Conservation (phyloP, 805 yeast species). For the Saccharomyces kudriavzevii region DNA sequence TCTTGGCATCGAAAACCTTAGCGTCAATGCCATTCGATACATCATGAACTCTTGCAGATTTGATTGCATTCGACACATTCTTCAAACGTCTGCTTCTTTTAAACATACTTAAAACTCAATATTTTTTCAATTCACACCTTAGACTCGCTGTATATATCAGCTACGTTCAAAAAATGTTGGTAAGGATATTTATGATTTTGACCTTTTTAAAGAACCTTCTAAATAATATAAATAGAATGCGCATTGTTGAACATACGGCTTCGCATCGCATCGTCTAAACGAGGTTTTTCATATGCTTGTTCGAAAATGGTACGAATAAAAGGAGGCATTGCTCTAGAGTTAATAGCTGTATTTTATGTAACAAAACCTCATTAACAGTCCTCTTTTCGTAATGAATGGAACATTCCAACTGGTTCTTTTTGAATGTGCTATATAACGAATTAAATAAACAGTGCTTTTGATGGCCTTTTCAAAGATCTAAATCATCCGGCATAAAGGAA, state of each 20-base stretch:
- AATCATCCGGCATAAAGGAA: constrained; percentile 69
- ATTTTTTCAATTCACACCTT: background rate
- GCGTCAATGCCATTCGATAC: constrained; percentile 23
- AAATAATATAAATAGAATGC: background rate
- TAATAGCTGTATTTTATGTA: background rate
- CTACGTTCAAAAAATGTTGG: too few species aligned
- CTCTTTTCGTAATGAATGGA: too few species aligned
- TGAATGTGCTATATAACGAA: background rate
- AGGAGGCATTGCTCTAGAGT: background rate
- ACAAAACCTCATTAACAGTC: background rate
- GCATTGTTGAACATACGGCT: background rate
- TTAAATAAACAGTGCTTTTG: background rate
- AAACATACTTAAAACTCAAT: background rate
- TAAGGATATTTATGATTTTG: too few species aligned
- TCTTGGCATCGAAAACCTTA: constrained; percentile 28
- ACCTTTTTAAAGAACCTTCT: background rate
- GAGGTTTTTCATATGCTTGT: background rate
- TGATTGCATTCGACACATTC: constrained; percentile 25
- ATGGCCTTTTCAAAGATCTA: constrained; percentile 22
- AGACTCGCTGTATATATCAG: background rate
- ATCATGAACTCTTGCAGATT: constrained; percentile 24
- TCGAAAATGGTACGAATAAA: background rate
- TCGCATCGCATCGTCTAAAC: background rate
- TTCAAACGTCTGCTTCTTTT: constrained; percentile 1
- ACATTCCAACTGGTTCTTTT: background rate